Conservation (phyloP, 148 eudicot genomes). For the Silene uniflora region DNA sequence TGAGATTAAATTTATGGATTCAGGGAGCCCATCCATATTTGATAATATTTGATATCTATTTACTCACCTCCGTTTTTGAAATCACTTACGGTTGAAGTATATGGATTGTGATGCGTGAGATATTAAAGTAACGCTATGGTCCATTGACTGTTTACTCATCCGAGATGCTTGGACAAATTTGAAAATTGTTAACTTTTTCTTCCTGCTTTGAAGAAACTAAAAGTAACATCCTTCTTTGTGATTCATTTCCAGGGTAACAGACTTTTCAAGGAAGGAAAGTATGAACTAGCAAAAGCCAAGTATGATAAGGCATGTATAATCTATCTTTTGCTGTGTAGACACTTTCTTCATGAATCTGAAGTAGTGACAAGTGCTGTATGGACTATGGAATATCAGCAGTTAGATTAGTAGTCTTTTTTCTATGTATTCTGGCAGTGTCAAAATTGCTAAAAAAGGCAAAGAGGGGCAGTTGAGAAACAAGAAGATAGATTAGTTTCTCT, state of each 20-base stretch:
- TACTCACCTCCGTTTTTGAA: neutral
- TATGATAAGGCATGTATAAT: slow-evolving; percentile 70
- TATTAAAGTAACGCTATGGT: neutral
- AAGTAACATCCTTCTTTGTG: neutral
- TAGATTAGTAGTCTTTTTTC: too few species aligned
- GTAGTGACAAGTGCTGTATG: neutral
- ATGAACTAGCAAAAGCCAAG: slow-evolving; percentile 91
- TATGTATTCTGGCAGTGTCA: too few species aligned
- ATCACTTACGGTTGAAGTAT: neutral
- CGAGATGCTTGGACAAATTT: neutral
- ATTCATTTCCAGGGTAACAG: slow-evolving; percentile 77
- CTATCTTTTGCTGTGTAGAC: neutral
- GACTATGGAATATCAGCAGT: too few species aligned
- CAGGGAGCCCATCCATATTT: neutral
- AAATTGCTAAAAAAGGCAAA: too few species aligned
- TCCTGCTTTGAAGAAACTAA: slow-evolving; percentile 1
- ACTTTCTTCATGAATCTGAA: neutral
- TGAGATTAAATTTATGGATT: neutral
- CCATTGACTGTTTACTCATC: neutral
- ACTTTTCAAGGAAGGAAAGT: slow-evolving; percentile 95
- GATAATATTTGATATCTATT: neutral
- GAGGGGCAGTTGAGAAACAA: too few species aligned
- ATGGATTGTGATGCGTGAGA: neutral
- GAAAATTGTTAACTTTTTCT: neutral
- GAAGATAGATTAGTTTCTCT: neutral